phyloP scores from a whole-genome alignment of 768 basidiomycete species.

The Auricularia auricula-judae region DNA sequence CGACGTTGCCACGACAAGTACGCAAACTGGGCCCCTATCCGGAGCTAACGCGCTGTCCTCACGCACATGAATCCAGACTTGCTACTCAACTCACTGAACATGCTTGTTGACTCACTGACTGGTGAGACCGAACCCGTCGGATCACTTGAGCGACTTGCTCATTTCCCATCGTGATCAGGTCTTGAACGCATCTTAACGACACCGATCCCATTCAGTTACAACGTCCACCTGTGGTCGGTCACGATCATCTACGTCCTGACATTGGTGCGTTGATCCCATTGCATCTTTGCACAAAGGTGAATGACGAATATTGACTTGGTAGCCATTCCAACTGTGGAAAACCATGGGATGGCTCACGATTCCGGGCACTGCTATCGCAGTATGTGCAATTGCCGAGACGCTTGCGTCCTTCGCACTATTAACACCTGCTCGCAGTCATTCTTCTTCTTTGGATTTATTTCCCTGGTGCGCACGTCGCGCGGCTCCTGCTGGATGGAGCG shows the following conservation, averaged over 20 bases:
- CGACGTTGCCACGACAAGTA: constrained; percentile 54
- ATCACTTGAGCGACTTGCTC: neutral
- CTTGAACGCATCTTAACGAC: constrained; percentile 66
- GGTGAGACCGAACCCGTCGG: neutral
- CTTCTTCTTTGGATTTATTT: constrained; percentile 64
- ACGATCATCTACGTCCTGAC: constrained; percentile 49
- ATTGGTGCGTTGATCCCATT: constrained; percentile 31
- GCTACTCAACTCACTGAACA: constrained; percentile 35
- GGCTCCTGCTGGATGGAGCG: neutral
- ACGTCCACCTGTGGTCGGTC: constrained; percentile 57
- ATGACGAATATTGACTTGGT: neutral
- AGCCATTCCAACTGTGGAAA: constrained; percentile 58
- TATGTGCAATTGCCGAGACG: constrained; percentile 16
- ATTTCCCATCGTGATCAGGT: constrained; percentile 28
- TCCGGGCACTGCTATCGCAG: constrained; percentile 44
- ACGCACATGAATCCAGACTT: constrained; percentile 12
- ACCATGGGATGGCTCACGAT: constrained; percentile 52
- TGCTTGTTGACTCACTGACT: constrained; percentile 1
- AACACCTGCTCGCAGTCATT: constrained; percentile 32
- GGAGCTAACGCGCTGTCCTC: too few species aligned
- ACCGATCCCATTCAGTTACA: constrained; percentile 66
- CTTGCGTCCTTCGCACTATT: too few species aligned
- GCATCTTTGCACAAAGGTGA: too few species aligned
- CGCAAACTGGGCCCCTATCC: constrained; percentile 10
- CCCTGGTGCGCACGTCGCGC: constrained; percentile 27